phyloP scores from a whole-genome alignment of 768 basidiomycete species.

The Mycena kentingensis region DNA sequence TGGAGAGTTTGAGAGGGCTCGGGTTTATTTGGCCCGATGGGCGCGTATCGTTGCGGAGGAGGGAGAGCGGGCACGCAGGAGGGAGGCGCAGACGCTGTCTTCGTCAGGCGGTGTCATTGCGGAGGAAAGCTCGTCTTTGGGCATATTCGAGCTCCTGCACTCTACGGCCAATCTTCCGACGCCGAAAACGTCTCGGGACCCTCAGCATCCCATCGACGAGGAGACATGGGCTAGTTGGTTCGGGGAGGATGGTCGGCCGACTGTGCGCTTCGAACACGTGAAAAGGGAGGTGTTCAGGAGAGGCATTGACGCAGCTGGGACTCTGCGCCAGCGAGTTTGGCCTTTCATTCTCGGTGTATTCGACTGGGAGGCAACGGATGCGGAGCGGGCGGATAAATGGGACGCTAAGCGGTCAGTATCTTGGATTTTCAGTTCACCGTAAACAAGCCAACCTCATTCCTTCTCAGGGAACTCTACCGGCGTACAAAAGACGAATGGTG shows the following conservation, averaged over 20 bases:
- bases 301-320: conserved; percentile 58
- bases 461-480: conserved; percentile 64
- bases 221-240: conserved; percentile 82
- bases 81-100: conserved; percentile 73
- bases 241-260: conserved; percentile 65
- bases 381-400: conserved; percentile 64
- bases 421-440: neutral
- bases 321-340: conserved; percentile 78
- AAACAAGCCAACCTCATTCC: conserved; percentile 6
- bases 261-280: conserved; percentile 67
- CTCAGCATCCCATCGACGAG: conserved; percentile 73
- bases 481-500: conserved; percentile 80
- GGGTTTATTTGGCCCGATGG: conserved; percentile 96
- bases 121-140: conserved; percentile 73
- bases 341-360: conserved; percentile 86
- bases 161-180: conserved; percentile 78
- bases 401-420: conserved; percentile 57
- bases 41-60: conserved; percentile 97
- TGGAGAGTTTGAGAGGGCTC: conserved; percentile 94
- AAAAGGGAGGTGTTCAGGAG: conserved; percentile 75
- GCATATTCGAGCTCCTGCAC: conserved; percentile 85
- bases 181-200: conserved; percentile 82
- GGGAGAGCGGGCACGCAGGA: conserved; percentile 84
- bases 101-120: conserved; percentile 47
- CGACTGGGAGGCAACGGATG: conserved; percentile 71